A percentile compares a stretch with the other conserved stretches of the same genome.
These are phyloP conservation scores for Byssothecium circinans DNA, from an alignment of 2,329 filamentous ascomycete genomes.

Conservation along the genomic window DNA sequence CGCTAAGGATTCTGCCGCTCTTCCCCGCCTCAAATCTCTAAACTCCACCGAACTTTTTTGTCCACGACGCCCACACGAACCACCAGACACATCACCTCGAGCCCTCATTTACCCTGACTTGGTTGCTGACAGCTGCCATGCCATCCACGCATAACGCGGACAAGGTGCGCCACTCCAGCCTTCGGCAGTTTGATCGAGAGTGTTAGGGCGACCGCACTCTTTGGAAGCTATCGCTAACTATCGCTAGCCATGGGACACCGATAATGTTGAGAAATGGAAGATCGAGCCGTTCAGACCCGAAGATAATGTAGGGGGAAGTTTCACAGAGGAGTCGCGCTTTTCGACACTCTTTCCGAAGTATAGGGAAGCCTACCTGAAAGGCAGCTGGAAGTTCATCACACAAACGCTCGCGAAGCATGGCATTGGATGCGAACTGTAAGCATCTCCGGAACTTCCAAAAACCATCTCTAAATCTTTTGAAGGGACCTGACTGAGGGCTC, in stretches of 20 bases:
- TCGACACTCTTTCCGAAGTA: constrained; percentile 89
- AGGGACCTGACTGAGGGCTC: constrained; percentile 94
- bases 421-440: constrained; percentile 85
- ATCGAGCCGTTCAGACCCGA: constrained; percentile 81
- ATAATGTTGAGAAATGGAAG: constrained; percentile 97
- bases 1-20: constrained; percentile 1
- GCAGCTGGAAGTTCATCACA: constrained; percentile 90
- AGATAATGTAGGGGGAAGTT: constrained; percentile 82
- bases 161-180: too few species aligned
- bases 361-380: constrained; percentile 88
- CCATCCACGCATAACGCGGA: constrained; percentile 80
- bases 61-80: not conserved
- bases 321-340: constrained; percentile 92
- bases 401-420: constrained; percentile 82
- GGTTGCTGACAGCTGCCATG: not conserved
- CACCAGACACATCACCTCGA: not conserved
- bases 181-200: too few species aligned
- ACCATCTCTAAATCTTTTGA: too few species aligned
- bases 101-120: not conserved
- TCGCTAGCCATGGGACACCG: constrained; percentile 83
- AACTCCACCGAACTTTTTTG: not conserved
- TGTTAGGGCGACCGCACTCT: too few species aligned
- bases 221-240: too few species aligned
- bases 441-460: too few species aligned
- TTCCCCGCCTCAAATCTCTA: not conserved